A percentile compares a stretch with the other conserved stretches of the same genome.
phyloP scores from a whole-genome alignment of 2,329 filamentous ascomycete species.

The Colletotrichum melonis region DNA sequence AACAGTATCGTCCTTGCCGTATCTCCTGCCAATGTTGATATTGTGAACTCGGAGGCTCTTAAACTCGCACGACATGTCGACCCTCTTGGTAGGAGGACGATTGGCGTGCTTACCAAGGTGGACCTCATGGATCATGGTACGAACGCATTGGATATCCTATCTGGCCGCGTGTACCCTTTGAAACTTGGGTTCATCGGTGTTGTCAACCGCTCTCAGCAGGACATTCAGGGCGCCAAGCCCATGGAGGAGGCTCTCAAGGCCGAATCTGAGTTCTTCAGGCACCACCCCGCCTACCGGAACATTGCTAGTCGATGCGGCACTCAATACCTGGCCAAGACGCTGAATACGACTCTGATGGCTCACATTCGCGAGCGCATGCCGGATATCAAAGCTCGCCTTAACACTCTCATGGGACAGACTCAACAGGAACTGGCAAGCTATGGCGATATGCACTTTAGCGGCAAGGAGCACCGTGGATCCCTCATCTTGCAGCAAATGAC shows the following conservation, averaged over 20 bases:
- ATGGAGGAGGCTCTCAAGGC: conserved; percentile 90
- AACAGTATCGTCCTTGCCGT: conserved; percentile 98
- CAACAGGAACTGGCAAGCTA: conserved; percentile 98
- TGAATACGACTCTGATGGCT: conserved; percentile 94
- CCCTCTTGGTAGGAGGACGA: conserved; percentile 91
- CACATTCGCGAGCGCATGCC: conserved; percentile 96
- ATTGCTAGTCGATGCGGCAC: conserved; percentile 95
- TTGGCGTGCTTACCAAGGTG: conserved; percentile 96
- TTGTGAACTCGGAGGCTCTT: conserved; percentile 97
- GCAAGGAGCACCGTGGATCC: conserved; percentile 95
- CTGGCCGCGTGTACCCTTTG: conserved; percentile 93
- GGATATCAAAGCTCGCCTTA: conserved; percentile 97
- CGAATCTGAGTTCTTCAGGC: conserved; percentile 94
- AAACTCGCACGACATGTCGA: conserved; percentile 98
- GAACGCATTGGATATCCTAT: conserved; percentile 97
- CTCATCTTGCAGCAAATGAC: conserved; percentile 98
- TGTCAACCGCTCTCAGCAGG: conserved; percentile 97
- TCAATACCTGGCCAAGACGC: conserved; percentile 90
- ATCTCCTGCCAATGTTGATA: conserved; percentile 96
- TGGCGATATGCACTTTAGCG: conserved; percentile 96
- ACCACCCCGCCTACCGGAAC: conserved; percentile 96
- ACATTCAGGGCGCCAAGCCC: conserved; percentile 96
- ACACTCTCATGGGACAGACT: conserved; percentile 99
- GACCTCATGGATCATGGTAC: conserved; percentile 99
- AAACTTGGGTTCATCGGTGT: conserved; percentile 99